phyloP scores from a whole-genome alignment of 1,284 basidiomycete genomes.

The Paramarasmius palmivorus region DNA sequence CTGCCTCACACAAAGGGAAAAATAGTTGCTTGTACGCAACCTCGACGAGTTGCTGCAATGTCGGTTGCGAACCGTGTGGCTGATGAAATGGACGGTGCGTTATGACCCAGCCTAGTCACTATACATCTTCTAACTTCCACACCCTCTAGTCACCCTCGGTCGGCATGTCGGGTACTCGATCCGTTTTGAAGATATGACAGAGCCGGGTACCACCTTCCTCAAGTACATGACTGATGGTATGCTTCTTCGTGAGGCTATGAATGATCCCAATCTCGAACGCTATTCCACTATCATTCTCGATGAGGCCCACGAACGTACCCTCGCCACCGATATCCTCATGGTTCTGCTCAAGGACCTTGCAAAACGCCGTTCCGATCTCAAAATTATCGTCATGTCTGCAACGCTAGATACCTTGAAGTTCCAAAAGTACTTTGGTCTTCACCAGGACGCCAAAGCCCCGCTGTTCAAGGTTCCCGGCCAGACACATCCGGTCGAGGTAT shows the following conservation, averaged over 20 bases:
- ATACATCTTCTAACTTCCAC: neutral
- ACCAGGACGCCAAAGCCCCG: constrained; percentile 61
- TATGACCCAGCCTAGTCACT: neutral
- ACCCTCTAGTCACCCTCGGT: constrained; percentile 76
- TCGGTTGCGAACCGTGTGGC: constrained; percentile 98
- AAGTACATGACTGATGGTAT: constrained; percentile 99
- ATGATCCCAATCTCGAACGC: constrained; percentile 85
- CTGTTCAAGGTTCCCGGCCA: constrained; percentile 96
- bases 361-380: constrained; percentile 84
- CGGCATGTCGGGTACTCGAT: constrained; percentile 98
- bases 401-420: constrained; percentile 98
- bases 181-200: constrained; percentile 98
- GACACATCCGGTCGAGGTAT: constrained; percentile 94
- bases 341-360: constrained; percentile 82
- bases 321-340: constrained; percentile 99
- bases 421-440: constrained; percentile 89
- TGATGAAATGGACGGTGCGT: constrained; percentile 94
- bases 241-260: constrained; percentile 96
- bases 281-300: constrained; percentile 99
- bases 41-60: constrained; percentile 96
- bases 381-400: constrained; percentile 98
- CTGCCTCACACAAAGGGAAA: constrained; percentile 87
- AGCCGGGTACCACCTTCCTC: constrained; percentile 86
- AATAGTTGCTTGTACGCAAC: constrained; percentile 96
- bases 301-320: constrained; percentile 97